phyloP scores from a whole-genome alignment of 257 asterid species.

The Solanum corneliomulleri region DNA sequence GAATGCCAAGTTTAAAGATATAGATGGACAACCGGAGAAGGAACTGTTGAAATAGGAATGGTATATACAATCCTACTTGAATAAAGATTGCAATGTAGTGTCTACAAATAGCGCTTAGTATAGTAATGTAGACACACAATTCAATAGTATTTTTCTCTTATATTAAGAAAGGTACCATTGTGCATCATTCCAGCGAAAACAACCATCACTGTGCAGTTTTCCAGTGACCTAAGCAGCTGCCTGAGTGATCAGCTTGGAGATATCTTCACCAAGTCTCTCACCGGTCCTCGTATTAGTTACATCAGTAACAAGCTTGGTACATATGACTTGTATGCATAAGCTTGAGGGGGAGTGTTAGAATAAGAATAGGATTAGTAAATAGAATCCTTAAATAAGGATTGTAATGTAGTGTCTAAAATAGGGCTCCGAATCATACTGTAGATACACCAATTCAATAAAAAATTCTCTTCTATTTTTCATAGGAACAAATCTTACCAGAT shows the following conservation, averaged over 20 bases:
- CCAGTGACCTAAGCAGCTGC: not conserved
- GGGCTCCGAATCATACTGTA: not conserved
- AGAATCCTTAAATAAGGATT: not conserved
- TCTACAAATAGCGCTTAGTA: not conserved
- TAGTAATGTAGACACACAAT: not conserved
- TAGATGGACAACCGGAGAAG: not conserved
- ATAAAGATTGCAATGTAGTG: not conserved
- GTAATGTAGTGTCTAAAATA: not conserved
- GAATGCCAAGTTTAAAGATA: not conserved
- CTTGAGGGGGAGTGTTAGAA: not conserved
- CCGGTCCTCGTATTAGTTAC: not conserved
- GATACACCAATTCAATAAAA: not conserved
- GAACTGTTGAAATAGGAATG: not conserved
- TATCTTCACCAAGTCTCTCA: not conserved
- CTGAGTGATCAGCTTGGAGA: not conserved
- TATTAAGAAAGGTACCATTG: not conserved
- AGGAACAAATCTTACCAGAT: not conserved
- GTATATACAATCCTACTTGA: not conserved
- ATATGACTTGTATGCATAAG: not conserved
- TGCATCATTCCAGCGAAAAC: not conserved
- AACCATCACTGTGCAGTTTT: not conserved
- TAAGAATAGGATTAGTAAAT: not conserved
- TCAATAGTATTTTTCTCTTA: not conserved
- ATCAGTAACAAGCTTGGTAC: not conserved
- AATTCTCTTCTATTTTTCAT: too few relatives aligned